Conservation (phyloP, 2,329 filamentous ascomycete species). For the Fusarium abutilonis region DNA sequence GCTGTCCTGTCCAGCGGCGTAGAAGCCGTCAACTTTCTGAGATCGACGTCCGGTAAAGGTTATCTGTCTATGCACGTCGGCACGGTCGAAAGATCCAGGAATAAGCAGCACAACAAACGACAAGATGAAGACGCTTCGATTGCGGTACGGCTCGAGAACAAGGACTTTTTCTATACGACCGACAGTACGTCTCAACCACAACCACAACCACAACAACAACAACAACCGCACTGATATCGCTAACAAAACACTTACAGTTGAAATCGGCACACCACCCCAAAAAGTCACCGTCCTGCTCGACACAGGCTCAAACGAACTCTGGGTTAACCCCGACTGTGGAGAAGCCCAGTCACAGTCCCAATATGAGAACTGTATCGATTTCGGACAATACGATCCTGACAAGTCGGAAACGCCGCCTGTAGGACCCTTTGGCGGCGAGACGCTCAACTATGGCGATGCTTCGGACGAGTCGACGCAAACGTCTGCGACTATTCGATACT, state of each 20-base stretch:
- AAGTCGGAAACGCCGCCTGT: slow-evolving; percentile 53
- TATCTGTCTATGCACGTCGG: slow-evolving; percentile 52
- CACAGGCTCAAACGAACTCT: slow-evolving; percentile 64
- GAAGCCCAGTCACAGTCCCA: slow-evolving; percentile 51
- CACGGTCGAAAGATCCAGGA: slow-evolving; percentile 44
- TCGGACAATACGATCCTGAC: slow-evolving; percentile 57
- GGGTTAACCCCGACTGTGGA: slow-evolving; percentile 63
- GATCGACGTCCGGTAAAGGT: slow-evolving; percentile 49
- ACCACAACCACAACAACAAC: fast-evolving
- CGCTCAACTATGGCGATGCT: slow-evolving; percentile 54
- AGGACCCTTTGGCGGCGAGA: slow-evolving; percentile 52
- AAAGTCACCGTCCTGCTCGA: slow-evolving; percentile 59
- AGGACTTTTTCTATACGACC: slow-evolving; percentile 53
- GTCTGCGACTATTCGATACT: slow-evolving; percentile 57
- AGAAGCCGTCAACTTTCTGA: slow-evolving; percentile 42
- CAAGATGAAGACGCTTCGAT: slow-evolving; percentile 43
- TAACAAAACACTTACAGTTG: slow-evolving; percentile 47
- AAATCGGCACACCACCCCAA: slow-evolving; percentile 56
- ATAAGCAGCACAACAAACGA: slow-evolving; percentile 40
- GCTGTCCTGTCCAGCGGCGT: slow-evolving; percentile 28
- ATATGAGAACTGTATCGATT: slow-evolving; percentile 51
- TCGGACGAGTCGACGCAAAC: slow-evolving; percentile 51
- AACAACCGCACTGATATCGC: neutral
- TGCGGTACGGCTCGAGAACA: slow-evolving; percentile 49
- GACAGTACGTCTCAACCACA: slow-evolving; percentile 45